phyloP scores from a whole-genome alignment of 257 asterid genomes.

The Fraxinus pennsylvanica region DNA sequence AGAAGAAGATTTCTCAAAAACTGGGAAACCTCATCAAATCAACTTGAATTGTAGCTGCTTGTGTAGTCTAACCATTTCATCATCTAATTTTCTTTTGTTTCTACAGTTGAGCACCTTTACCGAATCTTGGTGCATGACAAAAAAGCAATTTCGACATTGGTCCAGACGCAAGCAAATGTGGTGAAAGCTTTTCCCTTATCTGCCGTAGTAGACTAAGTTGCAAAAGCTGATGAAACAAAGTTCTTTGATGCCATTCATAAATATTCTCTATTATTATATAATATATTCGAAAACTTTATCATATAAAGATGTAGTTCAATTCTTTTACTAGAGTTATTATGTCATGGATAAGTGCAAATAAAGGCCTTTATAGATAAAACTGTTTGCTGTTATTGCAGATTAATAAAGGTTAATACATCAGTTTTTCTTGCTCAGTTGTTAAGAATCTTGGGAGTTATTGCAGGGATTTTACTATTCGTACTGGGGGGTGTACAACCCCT shows the following conservation, averaged over 20 bases:
- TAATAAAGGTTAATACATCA: not conserved
- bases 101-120: conserved; percentile 79
- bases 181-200: conserved; percentile 36
- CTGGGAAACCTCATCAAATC: not conserved
- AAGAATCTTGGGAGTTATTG: too few species aligned
- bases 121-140: conserved; percentile 72
- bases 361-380: not conserved
- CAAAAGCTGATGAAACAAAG: not conserved
- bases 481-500: too few species aligned
- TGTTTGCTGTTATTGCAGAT: not conserved
- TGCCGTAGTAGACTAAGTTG: not conserved
- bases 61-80: not conserved
- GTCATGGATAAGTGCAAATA: not conserved
- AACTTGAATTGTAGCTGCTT: conserved; percentile 3
- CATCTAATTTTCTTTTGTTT: conserved; percentile 6
- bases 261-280: not conserved
- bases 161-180: conserved; percentile 62
- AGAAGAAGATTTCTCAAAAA: too few species aligned
- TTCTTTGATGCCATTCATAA: not conserved
- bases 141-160: conserved; percentile 61
- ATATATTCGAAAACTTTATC: not conserved
- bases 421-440: not conserved
- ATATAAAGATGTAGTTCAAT: not conserved
- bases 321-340: not conserved
- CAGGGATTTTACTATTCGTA: too few species aligned